Evolutionary conservation across 2,329 filamentous ascomycete genomes (phyloP).

Genomic region (Aspergillus unguis): DNA sequence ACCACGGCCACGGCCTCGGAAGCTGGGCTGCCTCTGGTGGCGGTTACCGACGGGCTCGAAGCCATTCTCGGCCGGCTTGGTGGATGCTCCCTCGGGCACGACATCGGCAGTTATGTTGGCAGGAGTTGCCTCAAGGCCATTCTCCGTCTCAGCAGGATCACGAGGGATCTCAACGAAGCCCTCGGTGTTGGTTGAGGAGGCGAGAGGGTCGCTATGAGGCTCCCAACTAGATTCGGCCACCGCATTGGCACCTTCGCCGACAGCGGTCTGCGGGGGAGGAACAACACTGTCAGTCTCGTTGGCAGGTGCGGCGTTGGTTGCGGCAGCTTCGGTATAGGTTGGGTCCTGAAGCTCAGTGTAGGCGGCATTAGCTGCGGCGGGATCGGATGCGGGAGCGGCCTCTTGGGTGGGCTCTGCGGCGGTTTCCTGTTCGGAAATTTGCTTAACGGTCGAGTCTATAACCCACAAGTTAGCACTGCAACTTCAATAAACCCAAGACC

Average conservation of each 20-base stretch:
- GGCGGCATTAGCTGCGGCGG: slow-evolving; percentile 59
- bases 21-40: slow-evolving; percentile 35
- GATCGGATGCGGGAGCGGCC: slow-evolving; percentile 47
- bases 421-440: slow-evolving; percentile 46
- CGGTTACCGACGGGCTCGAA: slow-evolving; percentile 33
- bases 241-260: slow-evolving; percentile 43
- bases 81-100: slow-evolving; percentile 48
- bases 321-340: slow-evolving; percentile 55
- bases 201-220: slow-evolving; percentile 45
- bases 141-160: slow-evolving; percentile 71
- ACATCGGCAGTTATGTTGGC: slow-evolving; percentile 60
- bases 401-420: slow-evolving; percentile 24
- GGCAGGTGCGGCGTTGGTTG: slow-evolving; percentile 41
- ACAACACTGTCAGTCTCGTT: slow-evolving; percentile 24
- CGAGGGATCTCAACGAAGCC: slow-evolving; percentile 74
- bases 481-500: background rate
- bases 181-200: slow-evolving; percentile 54
- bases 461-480: slow-evolving; percentile 3
- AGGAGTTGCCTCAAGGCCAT: slow-evolving; percentile 59
- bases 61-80: slow-evolving; percentile 41
- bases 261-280: slow-evolving; percentile 40
- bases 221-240: slow-evolving; percentile 56
- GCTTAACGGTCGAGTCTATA: slow-evolving; percentile 50
- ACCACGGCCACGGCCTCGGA: slow-evolving; percentile 34
- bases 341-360: slow-evolving; percentile 56